Base-by-base conservation (phyloP, 495 filamentous ascomycete genomes). In the Entonaema liquescens region DNA sequence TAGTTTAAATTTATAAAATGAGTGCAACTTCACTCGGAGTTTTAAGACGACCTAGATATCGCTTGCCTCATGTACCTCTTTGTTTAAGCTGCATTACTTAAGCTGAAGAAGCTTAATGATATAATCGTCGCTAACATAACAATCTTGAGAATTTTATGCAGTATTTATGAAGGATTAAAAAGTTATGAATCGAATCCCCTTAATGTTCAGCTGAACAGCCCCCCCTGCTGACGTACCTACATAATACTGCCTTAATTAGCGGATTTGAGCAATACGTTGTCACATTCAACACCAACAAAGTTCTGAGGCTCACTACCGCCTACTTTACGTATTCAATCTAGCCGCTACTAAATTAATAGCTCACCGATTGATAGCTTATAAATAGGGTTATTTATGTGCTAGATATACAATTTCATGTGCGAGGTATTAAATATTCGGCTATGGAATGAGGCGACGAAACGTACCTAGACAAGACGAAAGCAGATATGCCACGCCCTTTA, bases 401-500 rank as follows among this genome's bases (percentile, higher is more conserved):
- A 21, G 29, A 31, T 7, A n/a, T n/a, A n/a, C n/a, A n/a, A n/a
- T n/a, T n/a, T n/a, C n/a, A n/a, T n/a, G 5, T 40, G 15, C 17
- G 17, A 17, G 13, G 15, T 40, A 17, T 40, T 40, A 40, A 40
- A 5, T 2, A 53, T n/a, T 29, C 8, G 13, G 5, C 25, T 53
- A 53, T 25, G 63, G 42, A 42, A 17, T 38, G 3, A 47, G 55
- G 50, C 25, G n/a, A n/a, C n/a, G n/a, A n/a, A n/a, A n/a, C n/a
- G n/a, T n/a, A n/a, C n/a, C 15, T 52, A 53, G 33, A n/a, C 13
- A 38, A 50, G 6, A 47, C n/a, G 15, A 31, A 36, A n/a, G 35
- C 33, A 25, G 11, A 55, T 33, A 76, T 76, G 74, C 64, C 74
- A 52, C 74, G 74, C 29, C 74, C 74, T 11, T 62, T 62, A 70